Evolutionary conservation across 1,139 yeast species (phyloP), one percentile per base, ranked within the genome.

Genomic region (Suhomyces coccinellae): DNA sequence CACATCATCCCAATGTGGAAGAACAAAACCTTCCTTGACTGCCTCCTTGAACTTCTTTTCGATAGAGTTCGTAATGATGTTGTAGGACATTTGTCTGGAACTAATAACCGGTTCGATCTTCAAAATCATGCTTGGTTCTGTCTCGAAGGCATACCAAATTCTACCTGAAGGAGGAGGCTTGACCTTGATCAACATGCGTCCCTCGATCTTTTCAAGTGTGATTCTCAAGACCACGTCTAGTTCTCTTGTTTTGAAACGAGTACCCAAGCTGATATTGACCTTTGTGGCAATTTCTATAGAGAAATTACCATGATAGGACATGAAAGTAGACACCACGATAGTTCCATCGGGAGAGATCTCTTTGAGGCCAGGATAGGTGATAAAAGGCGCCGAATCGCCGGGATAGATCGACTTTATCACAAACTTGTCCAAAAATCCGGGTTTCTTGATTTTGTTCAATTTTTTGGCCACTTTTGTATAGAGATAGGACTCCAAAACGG

Each of bases 121-220:
- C 51, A 93, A 64, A 48, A 82, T 84, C 63, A 91, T 66, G 13
- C 75, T 72, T 0, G 99, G 99, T 75, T 85, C 89, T 7, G 75
- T 65, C 53, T 84, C 89, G 63, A 90, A 93, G 2, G 89, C 81
- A 59, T 89, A 93, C 99, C 99, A 93, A 1, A 93, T 58, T 55
- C 98, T 75, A 48, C 83, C 84, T 3, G 96, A 83, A 12, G 99
- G 98, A 1, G 97, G 96, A 0, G 95, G 89, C 59, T 93, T 93
- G 35, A 91, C 64, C 43, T 79, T 72, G 26, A 91, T 59, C 0
- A 86, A 62, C 51, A 91, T 52, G 2, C 88, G 86, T 0, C 99
- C 99, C 45, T 85, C 83, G 5, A 93, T 56, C 54, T 76, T 80
- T 43, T 79, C 79, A 36, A 90, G 66, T 0, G 85, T 82, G 0